phyloP scores from a whole-genome alignment of 176 grass and related monocot species.

The Ensete glaucum region DNA sequence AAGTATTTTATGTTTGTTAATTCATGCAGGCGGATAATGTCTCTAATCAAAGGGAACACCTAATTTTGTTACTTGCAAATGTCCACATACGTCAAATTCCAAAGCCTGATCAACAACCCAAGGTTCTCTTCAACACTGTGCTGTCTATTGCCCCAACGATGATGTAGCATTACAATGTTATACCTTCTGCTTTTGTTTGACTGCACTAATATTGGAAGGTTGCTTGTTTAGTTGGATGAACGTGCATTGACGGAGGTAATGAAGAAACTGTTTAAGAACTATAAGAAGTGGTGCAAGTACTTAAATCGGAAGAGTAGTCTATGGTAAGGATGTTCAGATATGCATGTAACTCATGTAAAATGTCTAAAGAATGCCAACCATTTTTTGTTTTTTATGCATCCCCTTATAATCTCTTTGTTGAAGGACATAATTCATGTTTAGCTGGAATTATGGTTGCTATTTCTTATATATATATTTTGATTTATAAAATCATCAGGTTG shows the following conservation, averaged over 20 bases:
- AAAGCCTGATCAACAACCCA: constrained; percentile 71
- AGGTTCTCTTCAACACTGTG: constrained; percentile 35
- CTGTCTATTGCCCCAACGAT: neutral
- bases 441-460: neutral
- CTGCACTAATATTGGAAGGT: neutral
- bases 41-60: constrained; percentile 91
- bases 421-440: neutral
- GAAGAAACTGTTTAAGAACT: constrained; percentile 97
- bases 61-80: constrained; percentile 94
- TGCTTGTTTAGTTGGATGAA: constrained; percentile 56
- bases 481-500: constrained; percentile 39
- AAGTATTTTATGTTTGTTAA: neutral
- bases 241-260: constrained; percentile 57
- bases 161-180: neutral
- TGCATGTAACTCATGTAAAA: too few relatives aligned
- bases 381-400: constrained; percentile 4
- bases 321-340: constrained; percentile 39
- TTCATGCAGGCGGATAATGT: constrained; percentile 69
- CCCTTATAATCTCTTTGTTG: neutral
- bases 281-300: constrained; percentile 92
- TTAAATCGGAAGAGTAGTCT: constrained; percentile 84
- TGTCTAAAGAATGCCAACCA: neutral
- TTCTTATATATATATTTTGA: neutral
- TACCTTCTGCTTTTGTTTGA: neutral
- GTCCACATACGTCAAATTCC: constrained; percentile 57